Percentiles rank a stretch among this genome's conserved stretches.
Evolutionary conservation across 2,329 filamentous ascomycete genomes (phyloP).

Genomic region (Venturia aucupariae): DNA sequence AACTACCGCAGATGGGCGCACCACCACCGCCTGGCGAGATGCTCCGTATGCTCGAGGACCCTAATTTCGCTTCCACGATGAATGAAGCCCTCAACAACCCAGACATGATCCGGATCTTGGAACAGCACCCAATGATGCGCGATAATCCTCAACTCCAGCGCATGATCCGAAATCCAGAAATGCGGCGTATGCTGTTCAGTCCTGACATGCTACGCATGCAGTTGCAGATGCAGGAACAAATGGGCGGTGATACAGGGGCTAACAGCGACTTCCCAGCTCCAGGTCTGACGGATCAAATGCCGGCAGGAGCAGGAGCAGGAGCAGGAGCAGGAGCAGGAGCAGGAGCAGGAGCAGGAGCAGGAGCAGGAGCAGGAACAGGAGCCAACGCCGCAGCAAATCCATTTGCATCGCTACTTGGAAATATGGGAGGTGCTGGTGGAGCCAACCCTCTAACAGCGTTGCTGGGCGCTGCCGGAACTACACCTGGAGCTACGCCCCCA

Average conservation of each 20-base stretch:
- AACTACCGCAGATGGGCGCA: slow-evolving; percentile 75
- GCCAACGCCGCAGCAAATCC: slow-evolving; percentile 40
- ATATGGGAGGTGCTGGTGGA: slow-evolving; percentile 23
- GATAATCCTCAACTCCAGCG: slow-evolving; percentile 82
- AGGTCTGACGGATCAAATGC: slow-evolving; percentile 81
- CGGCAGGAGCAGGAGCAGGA: slow-evolving; percentile 21
- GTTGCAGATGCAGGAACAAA: slow-evolving; percentile 66
- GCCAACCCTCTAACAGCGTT: slow-evolving; percentile 28
- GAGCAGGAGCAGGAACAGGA: slow-evolving; percentile 16
- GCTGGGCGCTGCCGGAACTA: slow-evolving; percentile 19
- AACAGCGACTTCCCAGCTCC: slow-evolving; percentile 69
- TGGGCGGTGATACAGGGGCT: slow-evolving; percentile 44
- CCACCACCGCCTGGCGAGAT: slow-evolving; percentile 74
- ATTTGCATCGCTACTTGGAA: slow-evolving; percentile 46
- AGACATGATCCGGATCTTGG: slow-evolving; percentile 77
- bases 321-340: slow-evolving; percentile 16
- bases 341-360: slow-evolving; percentile 19
- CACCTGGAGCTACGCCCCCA: slow-evolving; percentile 23
- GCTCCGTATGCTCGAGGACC: slow-evolving; percentile 77
- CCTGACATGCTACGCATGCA: slow-evolving; percentile 76
- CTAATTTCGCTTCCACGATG: slow-evolving; percentile 76
- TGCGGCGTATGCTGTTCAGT: slow-evolving; percentile 88
- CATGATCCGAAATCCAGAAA: slow-evolving; percentile 78
- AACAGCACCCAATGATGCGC: slow-evolving; percentile 60
- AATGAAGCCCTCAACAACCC: slow-evolving; percentile 95